Evolutionary conservation across 129 eudicot species (phyloP), one percentile per base, ranked within the genome.

Genomic region (Helichrysum umbraculigerum): DNA sequence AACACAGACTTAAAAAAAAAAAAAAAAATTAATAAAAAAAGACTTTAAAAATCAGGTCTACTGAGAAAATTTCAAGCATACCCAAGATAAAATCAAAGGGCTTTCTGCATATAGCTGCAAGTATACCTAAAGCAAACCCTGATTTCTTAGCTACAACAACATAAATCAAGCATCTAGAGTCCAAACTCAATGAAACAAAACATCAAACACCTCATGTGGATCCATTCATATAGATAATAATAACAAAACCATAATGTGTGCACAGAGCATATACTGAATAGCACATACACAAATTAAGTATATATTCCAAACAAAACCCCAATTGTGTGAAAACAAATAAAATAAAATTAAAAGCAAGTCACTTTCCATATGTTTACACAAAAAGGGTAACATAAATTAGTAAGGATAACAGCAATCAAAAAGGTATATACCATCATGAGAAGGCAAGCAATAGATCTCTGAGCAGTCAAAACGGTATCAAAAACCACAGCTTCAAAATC

Each of bases 401-500:
- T 14, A 47, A 47, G 1, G 6, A 47, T 3, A 47, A 12, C n/a
- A 47, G 17, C n/a, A 75, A 50, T 29, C 2, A 33, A 32, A 35
- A 63, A 44, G 9, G 51, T 5, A 19, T 17, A 63, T 84, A 91
- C 96, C 96, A 84, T 63, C 67, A 81, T 52, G 56, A 92, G 76
- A 35, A 92, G 76, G 81, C 73, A 79, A 83, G 87, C 79, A 56
- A 92, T 66, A 82, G 90, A 84, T 73, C 82, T 87, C 65, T 88
- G 88, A 89, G 93, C 96, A 82, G 82, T 73, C 75, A 92, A 82
- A 79, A 82, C 62, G 80, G 93, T 39, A 21, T 85, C 83, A 63
- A 63, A 65, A 66, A 78, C 78, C 75, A 76, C 77, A 67, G 83
- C 77, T 78, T 83, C 85, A 81, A 67, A 76, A 16, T 9, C 66